Percentiles rank a stretch among this genome's conserved stretches.
Conservation (phyloP, 2,329 filamentous ascomycete species). For the Fusarium sulawesiense region DNA sequence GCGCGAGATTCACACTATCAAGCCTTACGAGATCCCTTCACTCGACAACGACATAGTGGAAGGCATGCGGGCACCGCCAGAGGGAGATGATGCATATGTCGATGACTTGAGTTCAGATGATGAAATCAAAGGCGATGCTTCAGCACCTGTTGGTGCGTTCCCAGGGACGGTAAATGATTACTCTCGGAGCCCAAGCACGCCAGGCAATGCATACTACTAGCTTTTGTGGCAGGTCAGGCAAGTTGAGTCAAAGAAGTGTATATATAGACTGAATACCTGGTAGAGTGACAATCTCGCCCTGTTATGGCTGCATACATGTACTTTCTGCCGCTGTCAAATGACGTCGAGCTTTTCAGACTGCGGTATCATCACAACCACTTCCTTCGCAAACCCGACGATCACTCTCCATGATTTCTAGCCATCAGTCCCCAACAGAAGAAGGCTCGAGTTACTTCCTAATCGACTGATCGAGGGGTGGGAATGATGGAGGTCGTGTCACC, state of each 20-base stretch:
- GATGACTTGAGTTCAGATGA: slow-evolving; percentile 55
- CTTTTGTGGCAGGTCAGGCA: not conserved
- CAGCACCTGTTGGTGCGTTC: slow-evolving; percentile 60
- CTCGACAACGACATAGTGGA: slow-evolving; percentile 75
- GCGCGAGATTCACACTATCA: slow-evolving; percentile 82
- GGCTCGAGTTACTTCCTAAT: not conserved
- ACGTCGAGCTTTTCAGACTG: not conserved
- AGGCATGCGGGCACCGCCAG: slow-evolving; percentile 61
- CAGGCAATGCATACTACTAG: slow-evolving; percentile 55
- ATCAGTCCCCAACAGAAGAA: not conserved
- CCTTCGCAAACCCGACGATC: too few relatives aligned
- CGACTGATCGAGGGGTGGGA: not conserved
- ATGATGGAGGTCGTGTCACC: not conserved
- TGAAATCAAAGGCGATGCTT: slow-evolving; percentile 47
- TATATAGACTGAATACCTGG: not conserved
- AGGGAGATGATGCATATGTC: slow-evolving; percentile 49
- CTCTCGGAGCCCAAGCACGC: slow-evolving; percentile 43
- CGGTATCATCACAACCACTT: not conserved
- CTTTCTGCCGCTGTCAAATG: not conserved
- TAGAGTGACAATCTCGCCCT: not conserved
- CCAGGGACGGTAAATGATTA: slow-evolving; percentile 60
- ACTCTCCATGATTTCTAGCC: not conserved
- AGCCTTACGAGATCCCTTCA: slow-evolving; percentile 72
- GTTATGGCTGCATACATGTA: not conserved
- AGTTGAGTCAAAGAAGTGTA: not conserved